Evolutionary conservation across 352 stramenopile species (phyloP), one percentile per base, ranked within the genome.

Genomic region (Globisporangium acanthophoron): DNA sequence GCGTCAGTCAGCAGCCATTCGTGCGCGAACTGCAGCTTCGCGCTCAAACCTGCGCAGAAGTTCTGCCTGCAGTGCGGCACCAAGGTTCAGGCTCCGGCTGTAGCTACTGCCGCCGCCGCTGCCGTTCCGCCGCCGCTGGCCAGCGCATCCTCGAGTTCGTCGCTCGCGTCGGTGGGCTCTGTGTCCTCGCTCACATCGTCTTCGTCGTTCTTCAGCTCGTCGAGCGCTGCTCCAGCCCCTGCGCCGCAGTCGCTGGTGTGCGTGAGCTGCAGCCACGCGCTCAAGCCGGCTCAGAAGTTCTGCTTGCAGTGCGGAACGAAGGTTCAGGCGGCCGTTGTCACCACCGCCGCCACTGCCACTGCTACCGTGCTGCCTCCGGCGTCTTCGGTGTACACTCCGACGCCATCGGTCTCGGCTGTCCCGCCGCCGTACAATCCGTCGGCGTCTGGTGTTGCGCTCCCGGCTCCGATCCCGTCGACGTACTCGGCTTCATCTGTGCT

Each of bases 51-150:
- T 0, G 59, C 68, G 7, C 74, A 88, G 35, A 93, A 93, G 47
- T 93, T 91, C 44, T 93, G 84, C 64, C 51, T 90, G 18, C 78
- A 88, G 45, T 93, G 84, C 57, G 84, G 84, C 44, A 88, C 78
- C 11, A 86, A 86, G 41, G 78, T 78, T 31, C 53, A 48, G 35
- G n/a, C 40, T 9, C 27, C 13, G n/a, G 52, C 24, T 27, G 24
- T 52, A 5, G 31, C 54, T 37, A 6, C 5, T 2, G 52, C 54
- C 6, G 29, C 56, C 24, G 50, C 50, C 3, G 45, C 58, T 15
- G 16, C 43, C 12, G 43, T 8, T 47, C 43, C 43, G 11, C n/a
- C 44, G 11, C 64, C 49, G 40, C 71, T 60, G 44, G 6, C n/a
- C n/a, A 49, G 20, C 44, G 8, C 44, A 20, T 31, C 44, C 5